Evolutionary conservation across 176 grass and related monocot species (phyloP), one percentile per base, ranked within the genome.

Genomic region (Saccharum spontaneum): DNA sequence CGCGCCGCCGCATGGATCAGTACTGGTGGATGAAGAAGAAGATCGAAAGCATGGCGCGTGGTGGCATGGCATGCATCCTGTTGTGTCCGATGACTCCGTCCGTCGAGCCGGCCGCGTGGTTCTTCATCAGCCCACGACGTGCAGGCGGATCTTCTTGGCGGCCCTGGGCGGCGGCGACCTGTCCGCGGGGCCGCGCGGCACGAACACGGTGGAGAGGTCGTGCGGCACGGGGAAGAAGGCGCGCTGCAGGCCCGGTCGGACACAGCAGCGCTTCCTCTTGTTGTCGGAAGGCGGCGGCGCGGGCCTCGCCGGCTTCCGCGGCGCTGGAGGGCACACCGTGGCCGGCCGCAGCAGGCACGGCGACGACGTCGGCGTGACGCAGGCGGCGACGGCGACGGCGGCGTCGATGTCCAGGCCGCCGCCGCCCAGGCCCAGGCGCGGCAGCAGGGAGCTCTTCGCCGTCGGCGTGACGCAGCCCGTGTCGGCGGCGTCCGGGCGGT

Each of bases 151-250:
- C 85, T 81, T 94, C 83, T 94, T 95, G 78, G 84, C 71, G 26
- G 24, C 63, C 26, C 63, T 15, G 28, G 48, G 14, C 4, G 63
- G 41, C n/a, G 86, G 17, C 11, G 67, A 61, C 28, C 28, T 17
- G 12, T 43, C 71, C 15, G 49, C 37, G 24, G 83, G 30, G 22
- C 31, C 73, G 33, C 84, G 76, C 5, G 89, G 49, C 48, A 92
- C 49, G 73, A 98, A 98, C n/a, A 95, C 75, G 1, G 85, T 48
- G 28, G 76, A 49, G 14, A 98, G 91, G 59, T 98, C 89, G 50
- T 40, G 67, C 22, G 95, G 87, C 49, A 98, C 91, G 6, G 77
- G 64, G 75, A 77, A 85, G 79, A 94, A 90, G n/a, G 68, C 61
- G 40, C 81, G 87, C 46, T n/a, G 80, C 69, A 66, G 75, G 54